These are phyloP conservation scores for Agrocybe praecox DNA, from an alignment of 768 basidiomycete species.

Conservation along the genomic window DNA sequence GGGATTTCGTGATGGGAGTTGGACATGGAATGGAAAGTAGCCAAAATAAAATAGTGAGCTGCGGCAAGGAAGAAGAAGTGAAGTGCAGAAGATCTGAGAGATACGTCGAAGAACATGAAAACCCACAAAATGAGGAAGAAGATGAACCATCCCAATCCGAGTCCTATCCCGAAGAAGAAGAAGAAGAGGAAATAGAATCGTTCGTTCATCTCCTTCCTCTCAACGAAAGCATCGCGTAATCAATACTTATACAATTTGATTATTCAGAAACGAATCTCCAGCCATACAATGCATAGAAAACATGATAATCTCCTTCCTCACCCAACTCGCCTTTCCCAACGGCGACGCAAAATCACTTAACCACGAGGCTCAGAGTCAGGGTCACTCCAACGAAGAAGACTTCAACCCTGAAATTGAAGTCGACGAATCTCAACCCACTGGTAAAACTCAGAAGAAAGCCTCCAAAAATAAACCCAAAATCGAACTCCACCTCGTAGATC, in stretches of 20 bases:
- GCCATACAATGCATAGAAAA: constrained; percentile 32
- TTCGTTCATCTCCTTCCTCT: not conserved
- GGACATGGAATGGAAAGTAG: too few species aligned
- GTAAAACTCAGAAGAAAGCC: too few species aligned
- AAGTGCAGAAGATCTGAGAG: not conserved
- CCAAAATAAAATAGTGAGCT: too few species aligned
- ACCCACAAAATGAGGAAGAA: not conserved
- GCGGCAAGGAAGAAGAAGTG: not conserved
- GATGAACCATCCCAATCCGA: not conserved
- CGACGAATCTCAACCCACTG: too few species aligned
- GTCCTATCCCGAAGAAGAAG: too few species aligned
- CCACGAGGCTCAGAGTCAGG: constrained; percentile 11
- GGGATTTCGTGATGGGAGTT: too few species aligned
- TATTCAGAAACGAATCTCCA: not conserved
- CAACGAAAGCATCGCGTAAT: not conserved
- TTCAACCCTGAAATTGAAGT: constrained; percentile 1
- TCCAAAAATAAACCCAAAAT: constrained; percentile 24
- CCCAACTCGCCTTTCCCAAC: constrained; percentile 30
- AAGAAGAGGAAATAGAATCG: not conserved
- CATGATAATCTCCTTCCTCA: constrained; percentile 37
- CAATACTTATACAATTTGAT: not conserved
- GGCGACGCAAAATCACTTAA: not conserved
- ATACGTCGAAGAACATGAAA: too few species aligned
- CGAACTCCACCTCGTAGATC: constrained; percentile 35
- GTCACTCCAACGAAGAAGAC: constrained; percentile 2